Base-by-base conservation (phyloP, 164 flowering plant species). In the Vitis labrusca region DNA sequence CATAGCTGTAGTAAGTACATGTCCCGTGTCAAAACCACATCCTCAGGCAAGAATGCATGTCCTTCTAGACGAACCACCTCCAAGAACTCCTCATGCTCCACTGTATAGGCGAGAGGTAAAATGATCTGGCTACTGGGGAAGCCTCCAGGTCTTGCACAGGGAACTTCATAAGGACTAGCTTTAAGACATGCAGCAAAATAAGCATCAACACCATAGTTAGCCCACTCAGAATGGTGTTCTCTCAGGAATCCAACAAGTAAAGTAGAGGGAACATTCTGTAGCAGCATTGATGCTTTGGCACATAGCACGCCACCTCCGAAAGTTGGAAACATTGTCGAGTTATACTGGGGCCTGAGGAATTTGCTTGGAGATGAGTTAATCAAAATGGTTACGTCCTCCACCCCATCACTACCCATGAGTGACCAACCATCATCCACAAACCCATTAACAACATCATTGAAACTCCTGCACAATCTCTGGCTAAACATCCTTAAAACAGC, bases 201-300 rank as follows among this genome's bases (percentile, higher is more conserved):
- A 11, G 89, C 84, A 81, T 92, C 97, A 61, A 92, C 78, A 1
- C 86, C 86, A 74, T 74, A 82, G 64, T 92, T 95, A 47, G 93
- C 93, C 97, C 97, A 92, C 74, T 92, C 97, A 19, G 91, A 87
- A 0, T 93, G 92, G 32, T 92, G 97, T 78, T 92, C 97, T 78
- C 93, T 79, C 63, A 92, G 81, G 64, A 92, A 92, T 5, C 93
- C 87, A 44, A 90, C 87, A 66, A 92, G 89, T 70, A 92, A 73
- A 54, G 95, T 90, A 58, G 97, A 95, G 9, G 91, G 95, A 11
- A 92, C 97, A 81, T 89, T 79, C 95, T 92, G 91, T 6, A 92
- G 77, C 61, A 92, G 81, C 97, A 92, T 92, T 9, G 97, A 92
- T 32, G 95, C 93, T 58, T 88, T 87, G 12, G 97, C 97, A 76